These are phyloP conservation scores for Grosmannia huntii DNA, from an alignment of 2,329 filamentous ascomycete species.

Conservation along the genomic window DNA sequence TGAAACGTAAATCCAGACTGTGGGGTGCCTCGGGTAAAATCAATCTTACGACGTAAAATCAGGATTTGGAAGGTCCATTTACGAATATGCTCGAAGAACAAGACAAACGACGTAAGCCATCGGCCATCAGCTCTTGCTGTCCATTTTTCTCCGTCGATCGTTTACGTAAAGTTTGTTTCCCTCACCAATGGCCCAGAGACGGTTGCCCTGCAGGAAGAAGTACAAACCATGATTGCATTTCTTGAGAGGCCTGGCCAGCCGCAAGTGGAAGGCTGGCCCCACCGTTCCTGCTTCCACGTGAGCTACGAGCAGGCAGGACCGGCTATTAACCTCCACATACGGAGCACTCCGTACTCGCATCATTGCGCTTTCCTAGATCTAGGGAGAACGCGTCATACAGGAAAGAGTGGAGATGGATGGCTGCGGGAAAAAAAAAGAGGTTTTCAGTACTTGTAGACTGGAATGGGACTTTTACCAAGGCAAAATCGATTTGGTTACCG, in stretches of 20 bases:
- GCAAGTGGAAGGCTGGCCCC: not conserved
- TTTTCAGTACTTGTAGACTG: not conserved
- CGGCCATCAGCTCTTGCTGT: too few relatives aligned
- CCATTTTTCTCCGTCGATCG: too few relatives aligned
- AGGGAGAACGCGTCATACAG: not conserved
- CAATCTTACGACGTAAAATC: too few relatives aligned
- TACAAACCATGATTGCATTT: not conserved
- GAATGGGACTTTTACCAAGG: not conserved
- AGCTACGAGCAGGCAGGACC: not conserved
- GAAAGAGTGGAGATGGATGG: not conserved
- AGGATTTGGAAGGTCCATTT: too few relatives aligned
- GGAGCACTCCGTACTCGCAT: too few relatives aligned
- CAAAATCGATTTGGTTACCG: not conserved
- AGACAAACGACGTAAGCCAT: too few relatives aligned
- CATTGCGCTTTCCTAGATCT: not conserved
- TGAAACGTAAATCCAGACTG: not conserved
- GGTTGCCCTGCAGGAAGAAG: not conserved
- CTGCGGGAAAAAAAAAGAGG: not conserved
- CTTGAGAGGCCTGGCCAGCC: not conserved
- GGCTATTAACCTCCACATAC: not conserved
- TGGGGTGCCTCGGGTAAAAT: too few relatives aligned
- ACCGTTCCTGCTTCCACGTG: not conserved
- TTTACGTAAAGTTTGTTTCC: not conserved
- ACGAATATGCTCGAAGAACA: too few relatives aligned
- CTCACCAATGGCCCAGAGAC: not conserved